Evolutionary conservation across 345 rosid species (phyloP).

Genomic region (Melaleuca quinquenervia): DNA sequence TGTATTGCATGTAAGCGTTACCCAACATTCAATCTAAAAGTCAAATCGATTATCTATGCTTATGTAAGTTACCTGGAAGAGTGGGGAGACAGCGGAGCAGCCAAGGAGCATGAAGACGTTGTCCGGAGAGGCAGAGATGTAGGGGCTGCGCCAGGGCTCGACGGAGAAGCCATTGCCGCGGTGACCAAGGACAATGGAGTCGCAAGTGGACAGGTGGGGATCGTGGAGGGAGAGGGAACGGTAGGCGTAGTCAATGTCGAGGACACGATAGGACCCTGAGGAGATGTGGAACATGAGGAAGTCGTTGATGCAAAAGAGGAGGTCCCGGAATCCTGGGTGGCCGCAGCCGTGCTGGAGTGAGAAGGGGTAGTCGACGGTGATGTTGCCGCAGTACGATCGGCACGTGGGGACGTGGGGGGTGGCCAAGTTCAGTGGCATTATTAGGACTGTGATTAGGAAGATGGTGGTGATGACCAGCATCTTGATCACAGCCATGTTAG

Average conservation of each 20-base stretch:
- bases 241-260: constrained; percentile 77
- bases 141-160: constrained; percentile 68
- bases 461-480: background rate
- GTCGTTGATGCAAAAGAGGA: constrained; percentile 74
- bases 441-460: background rate
- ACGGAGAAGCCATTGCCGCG: constrained; percentile 77
- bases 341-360: constrained; percentile 70
- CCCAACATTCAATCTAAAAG: background rate
- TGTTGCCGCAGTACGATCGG: constrained; percentile 77
- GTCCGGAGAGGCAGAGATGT: constrained; percentile 56
- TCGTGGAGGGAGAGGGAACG: constrained; percentile 66
- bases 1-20: background rate
- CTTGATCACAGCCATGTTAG: background rate
- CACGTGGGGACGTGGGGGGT: constrained; percentile 18
- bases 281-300: constrained; percentile 77
- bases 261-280: constrained; percentile 78
- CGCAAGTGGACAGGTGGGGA: constrained; percentile 75
- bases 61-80: constrained; percentile 25
- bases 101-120: constrained; percentile 86
- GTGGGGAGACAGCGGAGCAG: constrained; percentile 69
- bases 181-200: constrained; percentile 53
- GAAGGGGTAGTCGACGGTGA: constrained; percentile 77
- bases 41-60: background rate
- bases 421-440: background rate
- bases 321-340: constrained; percentile 78